phyloP scores from a whole-genome alignment of 1,284 basidiomycete genomes.

The Puccinia horiana region DNA sequence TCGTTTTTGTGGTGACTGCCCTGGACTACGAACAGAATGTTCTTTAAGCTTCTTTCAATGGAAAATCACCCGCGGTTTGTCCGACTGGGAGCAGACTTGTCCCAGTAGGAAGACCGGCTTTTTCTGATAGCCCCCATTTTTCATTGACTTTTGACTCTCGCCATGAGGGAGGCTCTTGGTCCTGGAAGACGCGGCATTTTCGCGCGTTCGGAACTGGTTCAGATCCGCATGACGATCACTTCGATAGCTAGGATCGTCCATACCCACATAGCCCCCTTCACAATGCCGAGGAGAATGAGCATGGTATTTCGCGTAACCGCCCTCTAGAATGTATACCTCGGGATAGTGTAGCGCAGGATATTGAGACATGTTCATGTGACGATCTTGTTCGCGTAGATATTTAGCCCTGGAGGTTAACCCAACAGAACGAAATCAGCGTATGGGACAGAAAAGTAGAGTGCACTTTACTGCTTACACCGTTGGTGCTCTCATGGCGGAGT shows the following conservation, averaged over 20 bases:
- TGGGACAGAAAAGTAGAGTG: background rate
- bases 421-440: conserved; percentile 49
- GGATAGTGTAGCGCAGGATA: conserved; percentile 95
- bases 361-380: conserved; percentile 77
- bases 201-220: conserved; percentile 80
- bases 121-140: background rate
- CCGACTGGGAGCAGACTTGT: background rate
- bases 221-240: conserved; percentile 78
- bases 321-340: conserved; percentile 93
- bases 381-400: conserved; percentile 84
- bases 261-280: conserved; percentile 69
- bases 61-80: background rate
- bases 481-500: conserved; percentile 89
- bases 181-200: conserved; percentile 66
- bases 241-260: conserved; percentile 88
- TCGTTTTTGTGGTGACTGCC: background rate
- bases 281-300: conserved; percentile 35
- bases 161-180: conserved; percentile 87
- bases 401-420: conserved; percentile 68
- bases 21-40: background rate
- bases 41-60: background rate
- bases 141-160: conserved; percentile 56
- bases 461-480: conserved; percentile 73
- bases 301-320: conserved; percentile 78
- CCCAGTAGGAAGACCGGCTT: background rate